Evolutionary conservation across 169 alveolate species (phyloP).

Genomic region (Plasmodium relictum): DNA sequence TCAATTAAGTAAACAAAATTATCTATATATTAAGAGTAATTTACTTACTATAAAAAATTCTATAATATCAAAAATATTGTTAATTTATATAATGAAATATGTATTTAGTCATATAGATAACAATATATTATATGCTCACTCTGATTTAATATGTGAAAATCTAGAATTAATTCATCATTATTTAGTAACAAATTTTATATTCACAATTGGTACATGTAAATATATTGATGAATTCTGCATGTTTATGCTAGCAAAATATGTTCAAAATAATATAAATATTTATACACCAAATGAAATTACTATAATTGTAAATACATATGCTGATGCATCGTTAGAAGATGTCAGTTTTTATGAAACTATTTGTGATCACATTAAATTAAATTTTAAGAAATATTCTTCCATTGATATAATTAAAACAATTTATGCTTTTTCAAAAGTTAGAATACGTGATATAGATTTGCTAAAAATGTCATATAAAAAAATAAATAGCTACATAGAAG

Average conservation of each 20-base stretch:
- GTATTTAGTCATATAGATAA: conserved; percentile 63
- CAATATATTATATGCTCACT: conserved; percentile 61
- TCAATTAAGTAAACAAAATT: conserved; percentile 15
- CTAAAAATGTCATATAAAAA: conserved; percentile 59
- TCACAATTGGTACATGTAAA: conserved; percentile 75
- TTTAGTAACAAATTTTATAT: conserved; percentile 65
- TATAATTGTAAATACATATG: conserved; percentile 69
- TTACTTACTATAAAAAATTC: conserved; percentile 19
- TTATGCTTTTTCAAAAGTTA: conserved; percentile 67
- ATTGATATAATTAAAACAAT: conserved; percentile 54
- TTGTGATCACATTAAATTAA: conserved; percentile 46
- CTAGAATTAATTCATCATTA: conserved; percentile 46
- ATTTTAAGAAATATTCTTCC: conserved; percentile 37
- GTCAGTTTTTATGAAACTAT: conserved; percentile 73
- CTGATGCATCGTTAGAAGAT: conserved; percentile 74
- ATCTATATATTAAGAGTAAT: conserved; percentile 22
- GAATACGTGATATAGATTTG: conserved; percentile 45
- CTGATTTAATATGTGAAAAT: conserved; percentile 70
- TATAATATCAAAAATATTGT: conserved; percentile 20
- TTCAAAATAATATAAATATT: conserved; percentile 46
- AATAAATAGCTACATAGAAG: conserved; percentile 43
- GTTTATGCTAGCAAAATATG: conserved; percentile 76
- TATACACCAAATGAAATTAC: conserved; percentile 54
- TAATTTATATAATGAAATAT: conserved; percentile 63
- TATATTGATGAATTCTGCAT: conserved; percentile 71